Base-by-base conservation (phyloP, 2,329 filamentous ascomycete species). In the Aureobasidium sp. region DNA sequence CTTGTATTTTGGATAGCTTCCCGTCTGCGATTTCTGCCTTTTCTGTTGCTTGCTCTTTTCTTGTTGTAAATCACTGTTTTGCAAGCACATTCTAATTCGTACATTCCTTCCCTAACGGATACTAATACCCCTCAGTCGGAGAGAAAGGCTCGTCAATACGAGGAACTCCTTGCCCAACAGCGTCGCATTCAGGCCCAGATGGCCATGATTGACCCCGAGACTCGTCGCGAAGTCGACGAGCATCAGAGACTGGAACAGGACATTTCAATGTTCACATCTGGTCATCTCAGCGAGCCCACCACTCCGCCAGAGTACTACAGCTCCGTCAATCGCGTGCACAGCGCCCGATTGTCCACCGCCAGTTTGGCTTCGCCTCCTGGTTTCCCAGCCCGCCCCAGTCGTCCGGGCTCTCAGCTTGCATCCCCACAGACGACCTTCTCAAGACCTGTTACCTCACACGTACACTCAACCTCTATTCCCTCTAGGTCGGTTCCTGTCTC, bases 281-380 rank as follows among this genome's bases (percentile, higher is more conserved):
- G 89, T 59, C 89, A 92, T 69, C 90, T 95, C 72, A 96, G 90
- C 68, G 93, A 97, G 76, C 94, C 94, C 16, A 97, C 94, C 2
- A 99, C 94, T 27, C 94, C 94, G 27, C 94, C 94, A 36, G 94
- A 97, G 74, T 93, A 94, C 74, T 87, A 96, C 66, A 85, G 84
- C 64, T 54, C 59, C 6, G 32, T 62, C 34, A 58, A 50, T 5
- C 67, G 65, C 86, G 89, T 61, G 86, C 61, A 85, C 91, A 89
- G 91, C 47, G 92, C 92, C 72, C 85, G 92, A 64, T 93, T 96
- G 78, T 96, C 93, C 59, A 89, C 89, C 64, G 92, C 91, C 41
- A 94, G 90, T 77, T 81, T 97, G 70, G 88, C 88, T 48, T 93
- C 91, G 39, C 89, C 91, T 47, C 89, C 88, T 5, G 88, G 89